Percentiles rank a stretch among this genome's conserved stretches.
These are phyloP conservation scores for Anthostomella pinea DNA, from an alignment of 2,329 filamentous ascomycete species.

Conservation along the genomic window DNA sequence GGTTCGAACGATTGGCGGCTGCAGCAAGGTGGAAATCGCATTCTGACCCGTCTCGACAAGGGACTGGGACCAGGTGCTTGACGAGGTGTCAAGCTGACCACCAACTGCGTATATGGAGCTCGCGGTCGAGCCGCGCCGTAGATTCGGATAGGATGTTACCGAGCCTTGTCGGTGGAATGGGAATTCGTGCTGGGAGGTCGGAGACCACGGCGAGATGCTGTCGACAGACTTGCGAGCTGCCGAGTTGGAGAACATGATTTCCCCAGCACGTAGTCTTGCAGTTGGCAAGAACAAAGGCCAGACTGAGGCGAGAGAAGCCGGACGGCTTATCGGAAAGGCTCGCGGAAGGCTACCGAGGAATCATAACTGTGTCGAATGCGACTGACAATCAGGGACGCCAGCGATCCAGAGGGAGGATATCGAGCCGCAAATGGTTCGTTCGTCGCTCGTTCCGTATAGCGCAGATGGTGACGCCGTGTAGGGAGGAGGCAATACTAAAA, in stretches of 20 bases:
- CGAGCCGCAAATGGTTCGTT: not conserved
- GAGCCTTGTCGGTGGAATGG: constrained; percentile 56
- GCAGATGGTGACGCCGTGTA: too few species aligned
- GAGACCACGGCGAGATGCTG: constrained; percentile 56
- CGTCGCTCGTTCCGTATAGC: too few species aligned
- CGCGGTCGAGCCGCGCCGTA: constrained; percentile 75
- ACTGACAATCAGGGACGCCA: constrained; percentile 19
- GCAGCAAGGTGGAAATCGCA: constrained; percentile 91
- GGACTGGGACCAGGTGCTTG: constrained; percentile 53
- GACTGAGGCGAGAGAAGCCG: constrained; percentile 32
- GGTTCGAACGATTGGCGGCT: constrained; percentile 85
- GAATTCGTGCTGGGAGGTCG: constrained; percentile 52
- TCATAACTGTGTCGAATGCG: constrained; percentile 41
- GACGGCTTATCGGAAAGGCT: constrained; percentile 36
- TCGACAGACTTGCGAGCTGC: constrained; percentile 64
- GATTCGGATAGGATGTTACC: constrained; percentile 43
- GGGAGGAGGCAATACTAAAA: too few species aligned
- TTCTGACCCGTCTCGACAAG: constrained; percentile 76
- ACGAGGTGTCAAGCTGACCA: constrained; percentile 71
- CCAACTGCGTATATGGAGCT: constrained; percentile 88
- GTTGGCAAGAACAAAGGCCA: constrained; percentile 5
- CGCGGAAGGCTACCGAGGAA: constrained; percentile 43
- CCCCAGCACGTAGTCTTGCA: constrained; percentile 6
- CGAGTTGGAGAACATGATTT: constrained; percentile 57
- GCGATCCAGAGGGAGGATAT: not conserved